Conservation (phyloP, 768 basidiomycete genomes). For the Russula sp. region DNA sequence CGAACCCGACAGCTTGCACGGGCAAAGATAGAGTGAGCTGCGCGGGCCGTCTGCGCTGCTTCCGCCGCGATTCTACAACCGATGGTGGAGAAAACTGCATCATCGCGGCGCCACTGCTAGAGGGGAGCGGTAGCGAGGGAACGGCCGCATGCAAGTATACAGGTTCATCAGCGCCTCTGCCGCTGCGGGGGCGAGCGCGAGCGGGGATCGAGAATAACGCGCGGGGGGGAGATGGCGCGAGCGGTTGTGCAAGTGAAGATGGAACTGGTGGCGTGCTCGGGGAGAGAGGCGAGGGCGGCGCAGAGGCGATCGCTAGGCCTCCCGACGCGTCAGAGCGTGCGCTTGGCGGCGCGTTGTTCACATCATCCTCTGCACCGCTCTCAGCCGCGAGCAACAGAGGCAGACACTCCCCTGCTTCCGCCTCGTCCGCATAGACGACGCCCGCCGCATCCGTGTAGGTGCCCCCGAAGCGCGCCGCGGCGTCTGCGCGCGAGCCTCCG, state of each 20-base stretch:
- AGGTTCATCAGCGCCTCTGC: not conserved
- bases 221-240: not conserved
- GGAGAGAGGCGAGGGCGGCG: not conserved
- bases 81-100: not conserved
- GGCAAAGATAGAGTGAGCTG: not conserved
- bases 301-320: not conserved
- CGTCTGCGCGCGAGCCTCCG: conserved; percentile 53
- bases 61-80: not conserved
- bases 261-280: not conserved
- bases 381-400: conserved; percentile 46
- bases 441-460: conserved; percentile 51
- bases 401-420: conserved; percentile 64
- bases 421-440: conserved; percentile 64
- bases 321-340: conserved; percentile 2
- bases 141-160: conserved; percentile 1
- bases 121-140: not conserved
- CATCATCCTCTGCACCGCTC: not conserved
- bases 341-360: not conserved
- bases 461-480: conserved; percentile 40
- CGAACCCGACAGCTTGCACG: not conserved
- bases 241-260: not conserved
- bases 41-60: conserved; percentile 2
- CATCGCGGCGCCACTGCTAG: not conserved
- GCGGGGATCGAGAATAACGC: conserved; percentile 19
- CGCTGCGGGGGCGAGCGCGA: not conserved